Evolutionary conservation across 2,329 filamentous ascomycete genomes (phyloP).

Genomic region (Paramyrothecium roridum): DNA sequence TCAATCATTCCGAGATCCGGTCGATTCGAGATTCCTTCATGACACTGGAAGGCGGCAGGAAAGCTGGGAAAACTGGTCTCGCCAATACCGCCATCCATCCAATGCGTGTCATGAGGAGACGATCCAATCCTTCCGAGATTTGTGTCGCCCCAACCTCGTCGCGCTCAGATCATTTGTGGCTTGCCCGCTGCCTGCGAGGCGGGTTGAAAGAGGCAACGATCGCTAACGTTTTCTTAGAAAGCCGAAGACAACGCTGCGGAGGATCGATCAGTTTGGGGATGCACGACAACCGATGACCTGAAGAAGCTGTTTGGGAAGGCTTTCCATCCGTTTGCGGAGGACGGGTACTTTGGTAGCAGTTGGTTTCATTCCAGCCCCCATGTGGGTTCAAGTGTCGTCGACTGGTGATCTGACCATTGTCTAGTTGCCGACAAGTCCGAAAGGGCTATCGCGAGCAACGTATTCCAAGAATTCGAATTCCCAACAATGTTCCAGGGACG

Average conservation of each 20-base stretch:
- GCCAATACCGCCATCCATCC: no score
- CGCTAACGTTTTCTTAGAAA: constrained; percentile 1
- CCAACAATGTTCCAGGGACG: constrained; percentile 12
- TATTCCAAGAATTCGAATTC: constrained; percentile 14
- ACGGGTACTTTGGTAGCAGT: constrained; percentile 7
- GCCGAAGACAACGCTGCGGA: constrained; percentile 7
- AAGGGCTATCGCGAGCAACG: constrained; percentile 12
- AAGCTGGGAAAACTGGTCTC: no score
- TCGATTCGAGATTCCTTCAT: not conserved
- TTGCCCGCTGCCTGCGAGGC: not conserved
- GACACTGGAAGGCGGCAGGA: not conserved
- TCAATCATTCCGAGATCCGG: not conserved
- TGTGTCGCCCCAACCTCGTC: not conserved
- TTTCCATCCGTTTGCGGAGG: constrained; percentile 15
- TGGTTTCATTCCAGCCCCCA: not conserved
- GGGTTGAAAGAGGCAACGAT: not conserved
- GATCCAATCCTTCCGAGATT: no score
- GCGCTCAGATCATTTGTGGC: not conserved
- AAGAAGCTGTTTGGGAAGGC: constrained; percentile 10
- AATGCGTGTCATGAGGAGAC: not conserved
- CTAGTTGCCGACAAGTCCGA: constrained; percentile 13
- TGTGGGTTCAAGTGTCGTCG: no score
- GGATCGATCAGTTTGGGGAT: constrained; percentile 12
- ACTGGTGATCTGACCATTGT: no score
- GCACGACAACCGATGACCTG: constrained; percentile 8